These are phyloP conservation scores for Spathaspora passalidarum DNA, from an alignment of 805 yeast species.

Conservation along the genomic window DNA sequence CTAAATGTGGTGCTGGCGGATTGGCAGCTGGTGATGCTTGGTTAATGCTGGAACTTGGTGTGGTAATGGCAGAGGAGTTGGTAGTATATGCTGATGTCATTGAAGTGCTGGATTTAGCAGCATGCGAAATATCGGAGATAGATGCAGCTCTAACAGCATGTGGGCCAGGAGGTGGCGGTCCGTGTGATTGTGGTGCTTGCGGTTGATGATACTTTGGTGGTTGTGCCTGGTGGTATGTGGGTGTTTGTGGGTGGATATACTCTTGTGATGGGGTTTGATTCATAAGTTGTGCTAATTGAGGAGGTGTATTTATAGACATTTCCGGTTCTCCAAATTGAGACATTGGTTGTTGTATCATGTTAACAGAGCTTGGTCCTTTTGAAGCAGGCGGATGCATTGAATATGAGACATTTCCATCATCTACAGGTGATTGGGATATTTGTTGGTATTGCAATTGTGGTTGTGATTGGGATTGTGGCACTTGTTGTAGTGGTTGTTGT, in stretches of 20 bases:
- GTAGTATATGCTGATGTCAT: conserved; percentile 1
- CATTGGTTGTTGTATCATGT: not conserved
- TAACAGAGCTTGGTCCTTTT: not conserved
- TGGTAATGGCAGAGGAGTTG: not conserved
- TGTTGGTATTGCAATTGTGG: not conserved
- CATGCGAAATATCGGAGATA: not conserved
- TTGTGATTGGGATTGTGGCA: not conserved
- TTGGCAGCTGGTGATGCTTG: not conserved
- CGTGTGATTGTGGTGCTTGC: not conserved
- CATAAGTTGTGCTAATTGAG: not conserved
- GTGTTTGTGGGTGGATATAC: not conserved
- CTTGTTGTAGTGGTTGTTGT: conserved; percentile 1
- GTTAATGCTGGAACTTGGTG: not conserved
- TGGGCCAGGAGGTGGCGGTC: not conserved
- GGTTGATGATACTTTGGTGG: not conserved
- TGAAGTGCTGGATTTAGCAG: not conserved
- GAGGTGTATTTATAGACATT: not conserved
- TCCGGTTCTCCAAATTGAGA: not conserved
- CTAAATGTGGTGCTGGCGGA: not conserved
- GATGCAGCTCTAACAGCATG: not conserved
- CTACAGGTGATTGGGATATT: not conserved
- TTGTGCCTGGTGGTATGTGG: not conserved
- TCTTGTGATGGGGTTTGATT: not conserved
- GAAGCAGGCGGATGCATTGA: not conserved
- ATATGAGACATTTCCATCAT: not conserved